These are phyloP conservation scores for Thelonectria olida DNA, from an alignment of 2,329 filamentous ascomycete genomes.

Conservation along the genomic window DNA sequence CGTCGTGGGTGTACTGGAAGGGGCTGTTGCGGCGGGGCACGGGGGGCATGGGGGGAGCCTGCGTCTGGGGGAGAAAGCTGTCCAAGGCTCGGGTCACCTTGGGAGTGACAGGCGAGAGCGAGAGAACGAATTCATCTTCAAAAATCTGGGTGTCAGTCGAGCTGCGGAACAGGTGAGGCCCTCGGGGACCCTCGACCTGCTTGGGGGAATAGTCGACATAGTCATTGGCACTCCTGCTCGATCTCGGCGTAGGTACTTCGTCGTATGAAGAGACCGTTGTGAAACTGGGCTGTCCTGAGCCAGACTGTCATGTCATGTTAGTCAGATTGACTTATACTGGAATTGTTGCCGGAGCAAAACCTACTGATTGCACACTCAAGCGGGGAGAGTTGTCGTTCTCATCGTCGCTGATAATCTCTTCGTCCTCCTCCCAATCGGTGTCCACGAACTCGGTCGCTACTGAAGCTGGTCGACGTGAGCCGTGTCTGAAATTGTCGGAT, in stretches of 20 bases:
- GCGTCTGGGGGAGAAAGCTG: conserved; percentile 37
- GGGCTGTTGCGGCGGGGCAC: conserved; percentile 55
- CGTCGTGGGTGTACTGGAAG: conserved; percentile 64
- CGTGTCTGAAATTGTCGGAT: conserved; percentile 55
- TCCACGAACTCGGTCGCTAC: conserved; percentile 82
- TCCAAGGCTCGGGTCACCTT: conserved; percentile 57
- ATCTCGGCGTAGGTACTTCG: conserved; percentile 81
- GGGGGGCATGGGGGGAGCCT: conserved; percentile 9
- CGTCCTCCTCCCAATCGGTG: conserved; percentile 74
- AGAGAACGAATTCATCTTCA: conserved; percentile 64
- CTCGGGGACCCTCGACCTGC: conserved; percentile 80
- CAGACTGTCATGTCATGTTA: conserved; percentile 59
- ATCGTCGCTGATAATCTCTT: conserved; percentile 65
- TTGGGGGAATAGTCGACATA: conserved; percentile 71
- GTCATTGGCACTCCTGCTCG: conserved; percentile 66
- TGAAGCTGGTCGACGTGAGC: conserved; percentile 68
- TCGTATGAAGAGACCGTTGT: conserved; percentile 90
- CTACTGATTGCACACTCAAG: conserved; percentile 76
- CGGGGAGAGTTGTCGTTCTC: conserved; percentile 75
- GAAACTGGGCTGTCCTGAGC: conserved; percentile 76
- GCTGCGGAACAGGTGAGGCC: conserved; percentile 85
- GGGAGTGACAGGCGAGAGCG: conserved; percentile 78
- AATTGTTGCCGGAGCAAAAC: conserved; percentile 43
- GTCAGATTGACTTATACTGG: conserved; percentile 7
- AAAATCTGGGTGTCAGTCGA: conserved; percentile 61